Conservation (phyloP, 371 early-diverging fungal species). For the Mycotypha africana region DNA sequence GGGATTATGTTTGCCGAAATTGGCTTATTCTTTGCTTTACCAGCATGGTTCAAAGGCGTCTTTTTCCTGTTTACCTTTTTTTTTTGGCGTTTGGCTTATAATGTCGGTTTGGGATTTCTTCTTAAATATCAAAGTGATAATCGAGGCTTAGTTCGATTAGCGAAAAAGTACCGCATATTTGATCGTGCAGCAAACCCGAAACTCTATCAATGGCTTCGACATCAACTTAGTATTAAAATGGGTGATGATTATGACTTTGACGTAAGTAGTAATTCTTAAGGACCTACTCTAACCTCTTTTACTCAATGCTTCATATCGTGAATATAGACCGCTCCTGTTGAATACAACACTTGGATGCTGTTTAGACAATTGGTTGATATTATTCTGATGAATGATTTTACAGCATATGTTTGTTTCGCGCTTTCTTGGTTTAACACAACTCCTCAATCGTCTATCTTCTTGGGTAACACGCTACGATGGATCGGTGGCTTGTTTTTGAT, state of each 20-base stretch:
- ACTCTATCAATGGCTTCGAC: slow-evolving; percentile 60
- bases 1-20: slow-evolving; percentile 61
- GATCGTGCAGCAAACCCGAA: slow-evolving; percentile 44
- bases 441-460: slow-evolving; percentile 40
- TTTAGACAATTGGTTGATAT: slow-evolving; percentile 93
- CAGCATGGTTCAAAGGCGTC: slow-evolving; percentile 38
- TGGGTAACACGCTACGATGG: slow-evolving; percentile 65
- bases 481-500: slow-evolving; percentile 75
- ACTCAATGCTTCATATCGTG: no score
- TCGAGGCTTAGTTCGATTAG: slow-evolving; percentile 64
- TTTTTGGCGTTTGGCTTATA: slow-evolving; percentile 86
- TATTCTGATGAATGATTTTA: slow-evolving; percentile 89
- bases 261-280: slow-evolving; percentile 22
- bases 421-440: slow-evolving; percentile 63
- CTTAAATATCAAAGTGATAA: slow-evolving; percentile 78
- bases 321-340: slow-evolving; percentile 71
- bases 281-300: no score
- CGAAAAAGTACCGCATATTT: slow-evolving; percentile 58
- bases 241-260: slow-evolving; percentile 78
- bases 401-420: slow-evolving; percentile 81
- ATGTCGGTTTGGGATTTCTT: slow-evolving; percentile 80
- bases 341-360: slow-evolving; percentile 94
- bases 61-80: slow-evolving; percentile 69
- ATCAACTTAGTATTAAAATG: slow-evolving; percentile 81
- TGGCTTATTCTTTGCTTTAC: slow-evolving; percentile 57